phyloP scores from a whole-genome alignment of 495 filamentous ascomycete species.

The Apiosordaria backusii region DNA sequence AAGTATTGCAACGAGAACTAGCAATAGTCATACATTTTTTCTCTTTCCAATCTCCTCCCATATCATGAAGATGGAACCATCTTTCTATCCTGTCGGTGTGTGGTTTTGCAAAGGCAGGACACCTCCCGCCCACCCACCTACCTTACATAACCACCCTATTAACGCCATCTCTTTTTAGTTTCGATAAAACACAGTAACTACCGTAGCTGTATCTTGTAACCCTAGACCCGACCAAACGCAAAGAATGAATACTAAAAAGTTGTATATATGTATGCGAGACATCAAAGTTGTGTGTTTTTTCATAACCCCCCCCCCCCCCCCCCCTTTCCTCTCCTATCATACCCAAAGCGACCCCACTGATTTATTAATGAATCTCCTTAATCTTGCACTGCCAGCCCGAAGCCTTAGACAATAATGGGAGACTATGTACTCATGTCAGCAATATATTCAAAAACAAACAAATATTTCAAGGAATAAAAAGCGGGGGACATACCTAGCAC shows the following conservation, averaged over 20 bases:
- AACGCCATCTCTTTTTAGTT: not conserved
- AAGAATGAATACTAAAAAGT: not conserved
- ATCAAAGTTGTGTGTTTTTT: not conserved
- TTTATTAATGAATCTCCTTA: conserved; percentile 38
- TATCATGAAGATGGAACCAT: not conserved
- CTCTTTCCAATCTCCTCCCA: not conserved
- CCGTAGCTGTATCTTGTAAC: not conserved
- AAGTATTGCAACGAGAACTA: not conserved
- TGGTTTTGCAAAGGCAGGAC: not conserved
- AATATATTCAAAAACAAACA: not conserved
- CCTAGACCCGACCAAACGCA: not conserved
- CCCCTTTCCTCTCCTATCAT: not conserved
- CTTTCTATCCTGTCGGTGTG: not conserved
- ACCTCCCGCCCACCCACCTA: not conserved
- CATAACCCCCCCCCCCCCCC: not conserved
- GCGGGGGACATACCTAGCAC: conserved; percentile 69
- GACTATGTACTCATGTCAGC: conserved; percentile 30
- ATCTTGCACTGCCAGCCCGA: conserved; percentile 52
- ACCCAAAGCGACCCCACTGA: not conserved
- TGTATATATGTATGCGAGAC: not conserved
- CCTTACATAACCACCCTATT: not conserved
- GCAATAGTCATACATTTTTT: not conserved
- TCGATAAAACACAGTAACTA: no score
- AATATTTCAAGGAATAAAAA: conserved; percentile 3
- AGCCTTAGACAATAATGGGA: conserved; percentile 43